Base-by-base conservation (phyloP, 2,329 filamentous ascomycete species). In the Boeremia lycopersici region DNA sequence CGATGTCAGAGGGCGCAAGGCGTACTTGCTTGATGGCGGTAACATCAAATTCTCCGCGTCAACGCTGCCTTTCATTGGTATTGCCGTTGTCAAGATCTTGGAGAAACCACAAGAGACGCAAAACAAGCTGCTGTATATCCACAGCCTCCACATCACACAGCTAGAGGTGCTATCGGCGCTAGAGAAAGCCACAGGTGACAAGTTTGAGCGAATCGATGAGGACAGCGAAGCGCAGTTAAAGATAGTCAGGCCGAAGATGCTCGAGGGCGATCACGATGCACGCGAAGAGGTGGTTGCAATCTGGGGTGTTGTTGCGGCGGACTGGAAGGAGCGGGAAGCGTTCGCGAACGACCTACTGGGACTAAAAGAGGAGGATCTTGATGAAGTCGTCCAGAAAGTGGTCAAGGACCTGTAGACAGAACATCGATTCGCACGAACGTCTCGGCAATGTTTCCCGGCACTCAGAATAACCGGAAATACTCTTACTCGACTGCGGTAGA, bases 41-140 rank as follows among this genome's bases (percentile, higher is more conserved):
- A 74, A 84, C 44, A 78, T 81, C 53, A 81, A 76, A 34, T 83
- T 82, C 57, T 83, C 82, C 6, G 72, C 79, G 0, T 83, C 79
- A 26, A 85, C 81, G 19, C 73, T 86, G 1, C 64, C 71, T 1
- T 79, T 82, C 31, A 79, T 88, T 25, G 84, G 78, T 0, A 74
- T 77, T 38, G 83, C 84, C 0, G 79, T 87, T 0, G 78, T 79
- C 2, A 75, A 75, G 9, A 75, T 86, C 12, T 62, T 88, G 25
- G 76, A 79, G 10, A 64, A 58, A 42, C 59, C 63, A 1, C 47
- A 68, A 13, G 76, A 80, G 59, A 87, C 84, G 0, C 77, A 74
- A 12, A 88, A 89, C 64, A 78, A 80, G 59, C 82, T 86, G 60
- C 67, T 89, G 8, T 80, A 81, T 42, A 76, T 88, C 12, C 81